phyloP scores from a whole-genome alignment of 2,329 filamentous ascomycete genomes.

The Pseudopyrenochaeta lycopersici region DNA sequence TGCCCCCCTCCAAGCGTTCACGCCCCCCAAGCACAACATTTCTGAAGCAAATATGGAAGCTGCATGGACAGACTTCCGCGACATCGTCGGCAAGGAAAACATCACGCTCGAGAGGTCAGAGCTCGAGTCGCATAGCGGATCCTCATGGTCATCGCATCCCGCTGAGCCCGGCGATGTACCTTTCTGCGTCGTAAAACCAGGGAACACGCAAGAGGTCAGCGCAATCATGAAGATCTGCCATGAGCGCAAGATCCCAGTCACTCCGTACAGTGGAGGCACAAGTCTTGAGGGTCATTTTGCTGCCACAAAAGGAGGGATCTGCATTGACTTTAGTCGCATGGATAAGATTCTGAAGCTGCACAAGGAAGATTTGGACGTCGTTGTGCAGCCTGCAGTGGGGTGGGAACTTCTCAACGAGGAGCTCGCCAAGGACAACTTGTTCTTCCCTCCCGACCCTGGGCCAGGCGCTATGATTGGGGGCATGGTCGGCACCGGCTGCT shows the following conservation, averaged over 20 bases:
- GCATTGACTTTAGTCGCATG: conserved; percentile 88
- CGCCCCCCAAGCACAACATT: conserved; percentile 63
- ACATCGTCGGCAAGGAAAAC: conserved; percentile 69
- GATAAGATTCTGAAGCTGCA: conserved; percentile 80
- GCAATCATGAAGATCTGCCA: conserved; percentile 90
- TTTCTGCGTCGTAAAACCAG: conserved; percentile 77
- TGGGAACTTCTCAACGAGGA: conserved; percentile 88
- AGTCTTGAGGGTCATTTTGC: conserved; percentile 90
- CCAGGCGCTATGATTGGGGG: conserved; percentile 93
- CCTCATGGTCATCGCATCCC: conserved; percentile 69
- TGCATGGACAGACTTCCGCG: conserved; percentile 70
- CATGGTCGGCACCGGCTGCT: conserved; percentile 81
- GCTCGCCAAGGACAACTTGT: conserved; percentile 75
- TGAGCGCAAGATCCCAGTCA: conserved; percentile 80
- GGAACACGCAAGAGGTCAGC: conserved; percentile 83
- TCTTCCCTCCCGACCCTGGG: conserved; percentile 92
- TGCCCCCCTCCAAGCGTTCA: conserved; percentile 58
- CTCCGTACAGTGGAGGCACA: conserved; percentile 86
- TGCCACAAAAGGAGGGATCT: conserved; percentile 82
- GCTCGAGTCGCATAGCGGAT: conserved; percentile 66
- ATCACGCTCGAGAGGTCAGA: conserved; percentile 66
- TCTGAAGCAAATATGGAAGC: conserved; percentile 67
- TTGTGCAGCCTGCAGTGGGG: conserved; percentile 73
- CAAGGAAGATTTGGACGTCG: conserved; percentile 70
- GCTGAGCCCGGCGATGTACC: conserved; percentile 54